Base-by-base conservation (phyloP, 2,329 filamentous ascomycete genomes). In the Purpureocillium takamizusanense region DNA sequence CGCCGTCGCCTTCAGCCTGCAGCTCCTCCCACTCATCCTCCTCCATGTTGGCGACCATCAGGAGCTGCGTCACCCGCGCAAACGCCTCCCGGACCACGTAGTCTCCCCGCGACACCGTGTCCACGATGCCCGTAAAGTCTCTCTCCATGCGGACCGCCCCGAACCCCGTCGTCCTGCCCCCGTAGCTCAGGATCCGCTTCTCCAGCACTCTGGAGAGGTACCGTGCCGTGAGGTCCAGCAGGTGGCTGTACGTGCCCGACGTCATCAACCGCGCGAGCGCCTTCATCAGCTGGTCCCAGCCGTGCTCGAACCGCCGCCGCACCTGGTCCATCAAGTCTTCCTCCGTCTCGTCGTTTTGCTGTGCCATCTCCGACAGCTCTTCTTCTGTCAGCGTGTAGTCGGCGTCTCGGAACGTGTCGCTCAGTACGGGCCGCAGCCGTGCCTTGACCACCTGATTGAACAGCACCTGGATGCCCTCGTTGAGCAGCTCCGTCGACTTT, bases 21-120 rank as follows among this genome's bases (percentile, higher is more conserved):
- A 89, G 61, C 59, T 92, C 87, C 35, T 90, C 85, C 85, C 88
- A 95, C 61, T 95, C 90, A 41, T 95, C 89, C 27, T 92, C 86
- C 56, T 95, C 89, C 87, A 95, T 94, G 50, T 89, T 90, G 56
- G 90, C 80, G 13, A 95, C 78, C 69, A 94, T 78, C 41, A 84
- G 77, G 51, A 95, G 81, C 69, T 95, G 87, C 42, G 74, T 72
- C 41, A 84, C 85, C 52, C 81, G 77, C 21, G 74, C 70, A 64
- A 95, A 95, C 3, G 75, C 62, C 53, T 94, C 88, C 25, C 86
- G 70, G 28, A 92, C 74, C 2, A 76, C 76, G 55, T 94, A 95
- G 52, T 84, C 79, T 4, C 81, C 85, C 44, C 69, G 72, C 10
- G 78, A 75, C 2, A 86, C 78, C 0, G 74, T 70, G 17, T 73